Evolutionary conservation across 352 stramenopile genomes (phyloP).

Genomic region (Plasmopara viticola): DNA sequence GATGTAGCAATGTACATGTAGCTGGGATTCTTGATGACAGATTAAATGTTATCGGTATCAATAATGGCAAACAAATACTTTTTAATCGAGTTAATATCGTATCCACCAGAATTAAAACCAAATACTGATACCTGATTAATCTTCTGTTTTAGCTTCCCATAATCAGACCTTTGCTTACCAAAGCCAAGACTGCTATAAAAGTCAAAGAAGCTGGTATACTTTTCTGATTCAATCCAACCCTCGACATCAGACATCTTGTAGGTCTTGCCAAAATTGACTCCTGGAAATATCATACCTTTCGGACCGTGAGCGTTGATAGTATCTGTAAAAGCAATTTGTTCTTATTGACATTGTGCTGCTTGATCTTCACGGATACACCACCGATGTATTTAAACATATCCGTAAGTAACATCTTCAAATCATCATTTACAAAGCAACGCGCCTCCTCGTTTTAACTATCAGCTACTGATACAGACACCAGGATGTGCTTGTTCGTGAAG

Average conservation of each 20-base stretch:
- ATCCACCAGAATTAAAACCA: not conserved
- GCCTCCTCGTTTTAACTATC: constrained; percentile 15
- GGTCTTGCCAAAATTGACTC: not conserved
- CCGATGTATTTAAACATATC: constrained; percentile 11
- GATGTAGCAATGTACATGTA: not conserved
- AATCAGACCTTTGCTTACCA: not conserved
- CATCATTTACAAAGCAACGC: constrained; percentile 14
- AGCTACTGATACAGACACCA: constrained; percentile 6
- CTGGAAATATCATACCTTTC: not conserved
- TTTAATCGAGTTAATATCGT: not conserved
- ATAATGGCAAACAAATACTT: not conserved
- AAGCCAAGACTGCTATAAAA: not conserved
- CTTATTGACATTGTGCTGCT: not conserved
- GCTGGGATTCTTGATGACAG: not conserved
- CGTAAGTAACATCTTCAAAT: constrained; percentile 1
- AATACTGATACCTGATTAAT: not conserved
- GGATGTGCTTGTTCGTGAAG: constrained; percentile 8
- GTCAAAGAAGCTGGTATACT: not conserved
- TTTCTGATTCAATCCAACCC: not conserved
- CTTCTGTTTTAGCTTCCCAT: not conserved
- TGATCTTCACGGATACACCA: not conserved
- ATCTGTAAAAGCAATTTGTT: not conserved
- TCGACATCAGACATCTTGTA: not conserved
- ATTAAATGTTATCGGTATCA: not conserved
- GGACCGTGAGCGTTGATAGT: not conserved